Conservation (phyloP, 1,284 basidiomycete genomes). For the Puccinia novopanici region DNA sequence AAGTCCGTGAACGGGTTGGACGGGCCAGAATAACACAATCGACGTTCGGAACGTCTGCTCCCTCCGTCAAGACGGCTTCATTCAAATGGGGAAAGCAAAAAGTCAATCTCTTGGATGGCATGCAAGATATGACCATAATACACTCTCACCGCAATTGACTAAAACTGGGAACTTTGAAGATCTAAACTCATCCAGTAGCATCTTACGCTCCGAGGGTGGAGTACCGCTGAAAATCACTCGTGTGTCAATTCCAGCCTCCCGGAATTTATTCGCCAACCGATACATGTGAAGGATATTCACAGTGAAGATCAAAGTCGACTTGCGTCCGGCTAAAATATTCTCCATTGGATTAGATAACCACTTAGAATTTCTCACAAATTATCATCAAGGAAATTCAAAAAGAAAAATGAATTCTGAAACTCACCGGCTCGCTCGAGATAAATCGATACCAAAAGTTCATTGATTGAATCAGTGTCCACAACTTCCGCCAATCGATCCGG, state of each 20-base stretch:
- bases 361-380: slow-evolving; percentile 12
- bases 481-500: slow-evolving; percentile 73
- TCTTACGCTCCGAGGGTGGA: slow-evolving; percentile 68
- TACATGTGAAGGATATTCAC: slow-evolving; percentile 82
- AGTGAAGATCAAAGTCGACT: slow-evolving; percentile 87
- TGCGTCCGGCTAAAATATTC: slow-evolving; percentile 64
- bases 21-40: slow-evolving; percentile 41
- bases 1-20: slow-evolving; percentile 79
- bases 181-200: slow-evolving; percentile 71
- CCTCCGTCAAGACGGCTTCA: slow-evolving; percentile 78
- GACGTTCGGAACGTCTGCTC: slow-evolving; percentile 73
- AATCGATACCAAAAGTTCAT: slow-evolving; percentile 73
- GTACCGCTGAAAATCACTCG: slow-evolving; percentile 76
- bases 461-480: slow-evolving; percentile 75
- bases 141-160: slow-evolving; percentile 71
- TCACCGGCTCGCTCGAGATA: slow-evolving; percentile 79
- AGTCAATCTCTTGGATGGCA: not conserved
- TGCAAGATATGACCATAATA: not conserved
- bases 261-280: slow-evolving; percentile 73
- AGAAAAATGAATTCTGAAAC: slow-evolving; percentile 49
- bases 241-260: slow-evolving; percentile 78
- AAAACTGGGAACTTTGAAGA: slow-evolving; percentile 78
- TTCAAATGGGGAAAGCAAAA: not conserved
- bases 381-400: not conserved
- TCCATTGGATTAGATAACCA: not conserved